Evolutionary conservation across 192 early-diverging fungal species (phyloP).

Genomic region (Coemansia sp.): DNA sequence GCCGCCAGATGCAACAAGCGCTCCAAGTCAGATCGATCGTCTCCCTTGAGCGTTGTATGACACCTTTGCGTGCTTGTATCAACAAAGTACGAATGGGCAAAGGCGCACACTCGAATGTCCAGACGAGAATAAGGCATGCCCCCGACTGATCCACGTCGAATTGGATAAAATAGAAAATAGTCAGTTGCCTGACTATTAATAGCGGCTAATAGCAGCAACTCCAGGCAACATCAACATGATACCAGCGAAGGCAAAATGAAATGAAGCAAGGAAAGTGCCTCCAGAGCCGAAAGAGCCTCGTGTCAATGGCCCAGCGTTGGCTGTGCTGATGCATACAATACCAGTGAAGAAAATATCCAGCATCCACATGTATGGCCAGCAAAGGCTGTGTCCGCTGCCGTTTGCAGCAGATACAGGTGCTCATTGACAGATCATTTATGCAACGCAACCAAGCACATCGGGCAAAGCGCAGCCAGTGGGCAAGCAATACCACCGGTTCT

Average conservation of each 20-base stretch:
- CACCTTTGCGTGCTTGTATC: neutral
- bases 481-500: neutral
- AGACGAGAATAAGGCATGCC: neutral
- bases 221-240: constrained; percentile 1
- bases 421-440: constrained; percentile 3
- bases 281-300: neutral
- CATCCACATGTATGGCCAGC: neutral
- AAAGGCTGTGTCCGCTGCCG: neutral
- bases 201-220: neutral
- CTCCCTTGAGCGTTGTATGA: neutral
- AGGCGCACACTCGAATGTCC: neutral
- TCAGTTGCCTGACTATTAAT: constrained; percentile 3
- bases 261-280: neutral
- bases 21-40: constrained; percentile 3
- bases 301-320: neutral
- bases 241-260: neutral
- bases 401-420: neutral
- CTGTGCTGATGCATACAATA: neutral
- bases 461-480: neutral
- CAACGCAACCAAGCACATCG: neutral
- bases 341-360: neutral
- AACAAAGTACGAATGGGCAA: neutral
- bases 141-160: neutral
- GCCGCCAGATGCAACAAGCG: neutral
- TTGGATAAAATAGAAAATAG: neutral